Evolutionary conservation across 208 protist species (phyloP), one percentile per base, ranked within the genome.

Genomic region (Zelonia costaricensis): DNA sequence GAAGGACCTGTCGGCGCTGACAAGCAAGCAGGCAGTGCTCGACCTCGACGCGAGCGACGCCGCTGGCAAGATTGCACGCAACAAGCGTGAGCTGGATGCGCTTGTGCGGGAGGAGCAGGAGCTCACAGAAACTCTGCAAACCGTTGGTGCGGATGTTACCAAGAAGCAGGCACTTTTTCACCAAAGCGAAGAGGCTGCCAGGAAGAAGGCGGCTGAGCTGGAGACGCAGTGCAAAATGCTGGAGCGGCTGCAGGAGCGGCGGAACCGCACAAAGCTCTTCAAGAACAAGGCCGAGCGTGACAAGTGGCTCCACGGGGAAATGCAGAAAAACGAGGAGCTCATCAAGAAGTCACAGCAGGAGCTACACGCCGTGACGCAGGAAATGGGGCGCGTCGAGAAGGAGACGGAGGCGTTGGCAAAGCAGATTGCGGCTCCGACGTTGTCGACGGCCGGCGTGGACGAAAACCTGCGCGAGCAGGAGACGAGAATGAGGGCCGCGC

Each of bases 191-290:
- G 36, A 67, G 9, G 31, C 67, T n/a, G 71, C 74, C 1, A 80
- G 85, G 0, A 25, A 39, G 3, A 65, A 86, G 39, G 61, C 76
- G 20, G 43, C 65, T 0, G 74, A 79, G 23, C 61, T 93, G 15
- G 58, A 76, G 8, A 45, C 57, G n/a, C 55, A 76, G 42, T 78
- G 93, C 44, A 69, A 69, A 33, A 52, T 61, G 30, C 40, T 98
- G 0, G 80, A 97, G 39, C 65, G 67, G 18, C 58, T 98, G 27
- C 89, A 97, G 27, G 87, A 92, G 10, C 93, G 95, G 49, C 82
- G 94, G 18, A 95, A 91, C 31, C 73, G 93, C 15, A 81, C 75
- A 28, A 84, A 82, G n/a, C 84, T 97, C 20, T 99, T 98, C 74
- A 88, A 86, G 58, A 94, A 54, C 54, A 88, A 91, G 45, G 42